Base-by-base conservation (phyloP, 2,329 filamentous ascomycete genomes). In the Colletotrichum liaoningense region DNA sequence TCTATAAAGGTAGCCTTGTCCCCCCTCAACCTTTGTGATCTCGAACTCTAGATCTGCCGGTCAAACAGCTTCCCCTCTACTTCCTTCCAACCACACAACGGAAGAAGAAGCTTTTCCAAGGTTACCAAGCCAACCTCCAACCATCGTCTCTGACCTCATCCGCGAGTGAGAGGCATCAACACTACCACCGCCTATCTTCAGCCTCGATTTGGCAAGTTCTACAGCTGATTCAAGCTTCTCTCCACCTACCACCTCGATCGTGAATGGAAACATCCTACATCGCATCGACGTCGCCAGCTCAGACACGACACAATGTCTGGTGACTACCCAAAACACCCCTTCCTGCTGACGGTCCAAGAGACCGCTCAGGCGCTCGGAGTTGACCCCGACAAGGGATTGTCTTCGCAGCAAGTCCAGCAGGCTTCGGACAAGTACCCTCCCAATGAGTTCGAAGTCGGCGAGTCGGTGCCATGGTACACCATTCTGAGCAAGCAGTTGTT, bases 401-500 rank as follows among this genome's bases (percentile, higher is more conserved):
- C 87, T 11, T 86, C 88, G 19, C 80, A 83, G 9, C 89, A 93
- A 78, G 92, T 93, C 26, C 81, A 86, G 64, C 82, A 89, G 69
- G 85, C 92, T 28, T 87, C 91, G 69, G 81, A 87, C 26, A 86
- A 88, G 72, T 91, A 92, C 79, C 92, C 92, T 63, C 85, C 82
- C 22, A 95, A 95, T 83, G 92, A 94, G 79, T 86, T 95, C 24
- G 90, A 94, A 57, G 89, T 94, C 24, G 91, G 88, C 24, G 90
- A 88, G 33, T 89, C 89, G 33, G 91, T 95, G 60, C 89, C 88
- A 79, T 88, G 91, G 93, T 86, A 91, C 78, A 95, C 92, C 77
- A 94, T 95, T 55, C 84, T 95, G 59, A 84, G 93, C 71, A 92
- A 92, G 77, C 93, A 95, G 80, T 82, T 94, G 26, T 89, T 91